Conservation (phyloP, 352 stramenopile genomes). For the Phytophthora chlamydospora region DNA sequence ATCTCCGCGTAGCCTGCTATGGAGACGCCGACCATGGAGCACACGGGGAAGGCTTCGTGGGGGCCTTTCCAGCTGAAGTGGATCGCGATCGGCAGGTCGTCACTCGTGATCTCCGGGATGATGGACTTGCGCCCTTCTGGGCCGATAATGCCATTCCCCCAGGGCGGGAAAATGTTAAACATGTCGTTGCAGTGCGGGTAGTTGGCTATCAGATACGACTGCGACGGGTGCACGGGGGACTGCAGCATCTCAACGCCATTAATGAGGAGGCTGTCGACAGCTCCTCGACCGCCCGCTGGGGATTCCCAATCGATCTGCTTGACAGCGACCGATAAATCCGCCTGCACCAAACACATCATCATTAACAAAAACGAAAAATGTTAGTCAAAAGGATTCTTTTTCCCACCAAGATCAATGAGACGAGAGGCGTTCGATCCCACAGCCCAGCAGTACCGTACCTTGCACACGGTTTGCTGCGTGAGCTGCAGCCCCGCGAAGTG, state of each 20-base stretch:
- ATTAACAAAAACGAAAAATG: neutral
- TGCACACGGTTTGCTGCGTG: conserved; percentile 73
- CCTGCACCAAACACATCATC: conserved; percentile 37
- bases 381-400: neutral
- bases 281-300: conserved; percentile 49
- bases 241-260: conserved; percentile 69
- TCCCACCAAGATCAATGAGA: no score
- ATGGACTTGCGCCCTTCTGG: conserved; percentile 68
- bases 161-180: conserved; percentile 84
- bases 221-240: conserved; percentile 58
- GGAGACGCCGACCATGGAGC: conserved; percentile 82
- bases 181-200: conserved; percentile 89
- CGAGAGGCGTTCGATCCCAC: neutral
- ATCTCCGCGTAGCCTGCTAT: conserved; percentile 78
- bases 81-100: conserved; percentile 53
- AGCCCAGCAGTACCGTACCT: conserved; percentile 37
- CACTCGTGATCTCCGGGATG: conserved; percentile 51
- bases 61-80: conserved; percentile 65
- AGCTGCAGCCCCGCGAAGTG: conserved; percentile 54
- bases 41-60: conserved; percentile 61
- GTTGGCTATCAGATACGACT: conserved; percentile 67
- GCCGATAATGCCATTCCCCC: conserved; percentile 76
- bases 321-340: conserved; percentile 72
- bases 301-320: conserved; percentile 88
- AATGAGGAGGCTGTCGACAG: conserved; percentile 65